These are phyloP conservation scores for Epichloe glyceriae DNA, from an alignment of 2,329 filamentous ascomycete species.

Conservation along the genomic window DNA sequence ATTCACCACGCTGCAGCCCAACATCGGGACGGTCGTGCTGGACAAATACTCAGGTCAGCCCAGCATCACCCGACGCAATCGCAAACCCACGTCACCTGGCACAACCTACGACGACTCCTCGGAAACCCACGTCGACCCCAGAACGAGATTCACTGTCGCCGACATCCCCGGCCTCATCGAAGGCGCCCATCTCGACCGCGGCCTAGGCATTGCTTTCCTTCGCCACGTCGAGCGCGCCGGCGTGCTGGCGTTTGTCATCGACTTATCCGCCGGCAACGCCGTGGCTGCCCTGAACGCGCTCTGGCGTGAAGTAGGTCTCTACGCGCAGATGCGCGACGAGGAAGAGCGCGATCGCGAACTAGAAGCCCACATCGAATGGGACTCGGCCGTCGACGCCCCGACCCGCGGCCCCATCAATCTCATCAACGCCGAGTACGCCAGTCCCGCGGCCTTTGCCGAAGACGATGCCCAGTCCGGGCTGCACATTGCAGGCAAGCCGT, in stretches of 20 bases:
- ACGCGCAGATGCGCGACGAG: constrained; percentile 66
- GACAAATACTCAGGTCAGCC: constrained; percentile 76
- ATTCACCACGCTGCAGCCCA: constrained; percentile 89
- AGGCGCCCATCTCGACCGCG: constrained; percentile 82
- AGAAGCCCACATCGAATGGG: constrained; percentile 42
- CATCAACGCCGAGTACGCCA: constrained; percentile 11
- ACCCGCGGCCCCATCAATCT: constrained; percentile 14
- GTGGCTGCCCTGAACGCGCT: constrained; percentile 65
- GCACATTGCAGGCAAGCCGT: constrained; percentile 86
- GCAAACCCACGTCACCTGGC: constrained; percentile 26
- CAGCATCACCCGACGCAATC: constrained; percentile 15
- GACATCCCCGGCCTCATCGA: constrained; percentile 92
- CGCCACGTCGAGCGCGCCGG: constrained; percentile 89
- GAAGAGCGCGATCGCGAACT: constrained; percentile 54
- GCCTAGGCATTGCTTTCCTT: constrained; percentile 81
- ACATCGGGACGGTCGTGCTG: constrained; percentile 89
- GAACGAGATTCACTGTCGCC: constrained; percentile 80
- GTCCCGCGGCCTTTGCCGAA: constrained; percentile 1
- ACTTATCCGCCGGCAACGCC: constrained; percentile 68
- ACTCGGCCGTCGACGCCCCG: constrained; percentile 34
- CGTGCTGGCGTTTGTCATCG: constrained; percentile 86
- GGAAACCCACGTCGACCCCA: constrained; percentile 36
- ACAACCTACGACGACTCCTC: constrained; percentile 30
- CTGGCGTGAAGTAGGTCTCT: constrained; percentile 83
- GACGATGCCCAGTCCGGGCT: constrained; percentile 25